phyloP scores from a whole-genome alignment of 73 alveolate genomes.

The Symbiodinium natans region DNA sequence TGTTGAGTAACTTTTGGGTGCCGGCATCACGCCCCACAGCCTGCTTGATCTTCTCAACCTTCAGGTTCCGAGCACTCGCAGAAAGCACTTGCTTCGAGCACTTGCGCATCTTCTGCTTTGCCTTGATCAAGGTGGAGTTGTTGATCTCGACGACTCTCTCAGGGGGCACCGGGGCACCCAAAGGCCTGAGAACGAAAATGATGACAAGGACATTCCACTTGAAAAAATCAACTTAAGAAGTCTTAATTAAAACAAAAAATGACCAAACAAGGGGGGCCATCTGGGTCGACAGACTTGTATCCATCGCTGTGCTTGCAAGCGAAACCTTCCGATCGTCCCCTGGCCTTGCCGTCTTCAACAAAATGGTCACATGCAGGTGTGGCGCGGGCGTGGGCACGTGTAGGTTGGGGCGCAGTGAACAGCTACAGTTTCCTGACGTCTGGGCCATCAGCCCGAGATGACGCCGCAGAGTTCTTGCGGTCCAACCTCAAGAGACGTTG shows the following conservation, averaged over 20 bases:
- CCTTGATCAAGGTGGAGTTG: slow-evolving; percentile 57
- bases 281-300: slow-evolving; percentile 10
- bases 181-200: background rate
- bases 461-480: slow-evolving; percentile 62
- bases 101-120: background rate
- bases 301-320: slow-evolving; percentile 73
- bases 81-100: background rate
- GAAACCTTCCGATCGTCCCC: slow-evolving; percentile 83
- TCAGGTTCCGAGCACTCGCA: background rate
- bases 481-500: background rate
- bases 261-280: too few species aligned
- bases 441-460: slow-evolving; percentile 17
- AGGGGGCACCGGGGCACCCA: slow-evolving; percentile 67
- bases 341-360: background rate
- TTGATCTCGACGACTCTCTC: slow-evolving; percentile 46
- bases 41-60: slow-evolving; percentile 50
- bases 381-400: too few species aligned
- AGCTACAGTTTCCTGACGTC: too few species aligned
- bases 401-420: too few species aligned
- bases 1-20: too few species aligned
- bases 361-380: too few species aligned
- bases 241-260: too few species aligned
- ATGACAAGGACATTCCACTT: background rate
- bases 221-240: background rate
- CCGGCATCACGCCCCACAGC: slow-evolving; percentile 16